Evolutionary conservation across 2,329 filamentous ascomycete species (phyloP), one percentile per base, ranked within the genome.

Genomic region (Arthrobotrys iridis): DNA sequence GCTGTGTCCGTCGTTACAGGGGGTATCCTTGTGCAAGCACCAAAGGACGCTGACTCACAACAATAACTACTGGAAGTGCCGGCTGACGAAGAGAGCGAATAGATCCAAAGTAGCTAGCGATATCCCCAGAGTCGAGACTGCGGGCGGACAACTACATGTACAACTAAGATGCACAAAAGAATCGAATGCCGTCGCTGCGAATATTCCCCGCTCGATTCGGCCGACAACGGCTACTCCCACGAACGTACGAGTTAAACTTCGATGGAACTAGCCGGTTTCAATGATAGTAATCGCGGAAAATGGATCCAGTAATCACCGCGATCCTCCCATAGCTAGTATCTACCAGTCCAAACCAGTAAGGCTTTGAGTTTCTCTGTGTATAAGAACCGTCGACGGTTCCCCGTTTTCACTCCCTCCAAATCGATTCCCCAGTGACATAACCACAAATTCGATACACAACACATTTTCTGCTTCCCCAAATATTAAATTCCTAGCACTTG

Each of bases 161-260:
- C 13, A 28, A 7, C 48, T 52, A 33, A 57, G 11, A 22, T 20
- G 20, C 26, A 7, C 28, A 43, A 6, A 13, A 35, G 1, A 24
- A n/a, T n/a, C n/a, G n/a, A 26, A 48, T 24, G 28, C 6, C n/a
- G 3, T 3, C 6, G n/a, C 3, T 20, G 33, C 26, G 5, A 55
- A 55, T 7, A 15, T 48, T 20, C 45, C 41, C 58, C 41, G n/a
- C 58, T 33, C 10, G 40, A 57, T 37, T 66, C 65, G 65, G 65
- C 65, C 65, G 65, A 70, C 65, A 62, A 30, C 13, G 13, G 55
- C 26, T 43, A 43, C 18, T 41, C 37, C 20, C 22, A 33, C 33
- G 30, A n/a, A n/a, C n/a, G n/a, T n/a, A n/a, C n/a, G n/a, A n/a
- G n/a, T n/a, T n/a, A 55, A 55, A 30, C 37, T 24, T 55, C 20